Percentiles rank a stretch among this genome's conserved stretches.
phyloP scores from a whole-genome alignment of 495 filamentous ascomycete genomes.

The Hapsidospora chrysogenum region DNA sequence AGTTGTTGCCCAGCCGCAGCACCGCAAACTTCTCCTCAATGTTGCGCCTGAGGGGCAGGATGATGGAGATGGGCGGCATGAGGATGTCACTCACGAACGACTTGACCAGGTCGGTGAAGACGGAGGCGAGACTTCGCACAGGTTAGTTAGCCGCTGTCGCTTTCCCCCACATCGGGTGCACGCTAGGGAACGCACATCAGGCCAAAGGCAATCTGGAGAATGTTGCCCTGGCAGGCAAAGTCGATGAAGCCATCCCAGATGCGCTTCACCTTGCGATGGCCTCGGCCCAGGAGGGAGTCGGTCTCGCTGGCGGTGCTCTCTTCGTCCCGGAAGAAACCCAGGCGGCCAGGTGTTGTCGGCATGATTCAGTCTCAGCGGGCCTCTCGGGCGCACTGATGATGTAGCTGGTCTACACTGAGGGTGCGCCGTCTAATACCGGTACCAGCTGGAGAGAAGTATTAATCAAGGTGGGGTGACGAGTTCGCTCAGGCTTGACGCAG shows the following conservation, averaged over 20 bases:
- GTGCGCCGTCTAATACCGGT: too few species aligned
- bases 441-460: too few species aligned
- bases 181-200: conserved; percentile 37
- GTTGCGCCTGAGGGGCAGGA: conserved; percentile 54
- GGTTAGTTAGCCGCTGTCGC: background rate
- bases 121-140: conserved; percentile 40
- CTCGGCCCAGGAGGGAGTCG: conserved; percentile 17
- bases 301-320: conserved; percentile 20
- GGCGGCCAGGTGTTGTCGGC: too few species aligned
- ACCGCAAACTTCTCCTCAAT: conserved; percentile 64
- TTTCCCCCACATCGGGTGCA: background rate
- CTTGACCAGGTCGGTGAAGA: conserved; percentile 56
- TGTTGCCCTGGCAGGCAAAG: conserved; percentile 58
- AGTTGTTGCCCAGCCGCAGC: conserved; percentile 37
- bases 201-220: conserved; percentile 59
- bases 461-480: too few species aligned
- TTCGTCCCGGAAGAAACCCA: conserved; percentile 4
- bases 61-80: conserved; percentile 48
- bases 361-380: too few species aligned
- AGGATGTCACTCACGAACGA: conserved; percentile 58
- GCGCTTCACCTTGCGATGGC: conserved; percentile 18
- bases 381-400: too few species aligned
- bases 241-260: conserved; percentile 47
- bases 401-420: too few species aligned
- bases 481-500: too few species aligned